Evolutionary conservation across 73 alveolate species (phyloP).

Genomic region (Tetrahymena elliotti): DNA sequence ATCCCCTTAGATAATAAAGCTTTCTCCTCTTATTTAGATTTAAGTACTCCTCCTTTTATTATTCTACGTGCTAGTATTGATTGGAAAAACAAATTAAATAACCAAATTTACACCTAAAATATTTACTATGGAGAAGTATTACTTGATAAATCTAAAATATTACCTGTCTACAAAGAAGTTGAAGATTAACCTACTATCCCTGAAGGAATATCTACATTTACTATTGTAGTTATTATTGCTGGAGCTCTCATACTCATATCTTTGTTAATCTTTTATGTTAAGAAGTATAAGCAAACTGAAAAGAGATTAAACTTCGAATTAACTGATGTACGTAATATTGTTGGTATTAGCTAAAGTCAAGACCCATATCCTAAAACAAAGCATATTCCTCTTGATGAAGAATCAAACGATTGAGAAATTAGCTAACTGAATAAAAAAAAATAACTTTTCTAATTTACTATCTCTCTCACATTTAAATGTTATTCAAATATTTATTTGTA

Average conservation of each 20-base stretch:
- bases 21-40: no score
- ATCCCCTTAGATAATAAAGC: not conserved
- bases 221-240: not conserved
- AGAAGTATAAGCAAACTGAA: not conserved
- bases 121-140: not conserved
- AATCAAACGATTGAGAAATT: not conserved
- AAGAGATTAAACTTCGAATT: not conserved
- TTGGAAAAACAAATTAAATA: not conserved
- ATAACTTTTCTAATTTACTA: not conserved
- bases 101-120: not conserved
- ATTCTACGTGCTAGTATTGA: not conserved
- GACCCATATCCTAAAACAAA: not conserved
- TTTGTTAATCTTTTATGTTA: not conserved
- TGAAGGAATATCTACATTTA: not conserved
- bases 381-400: not conserved
- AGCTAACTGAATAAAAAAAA: not conserved
- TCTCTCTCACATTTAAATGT: not conserved
- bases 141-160: not conserved
- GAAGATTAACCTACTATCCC: not conserved
- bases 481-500: not conserved
- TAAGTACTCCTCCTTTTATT: not conserved
- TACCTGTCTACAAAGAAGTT: not conserved
- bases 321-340: not conserved
- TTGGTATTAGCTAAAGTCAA: not conserved
- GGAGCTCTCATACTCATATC: not conserved